Evolutionary conservation across 2,329 filamentous ascomycete species (phyloP).

Genomic region (Cordyceps tenuipes): DNA sequence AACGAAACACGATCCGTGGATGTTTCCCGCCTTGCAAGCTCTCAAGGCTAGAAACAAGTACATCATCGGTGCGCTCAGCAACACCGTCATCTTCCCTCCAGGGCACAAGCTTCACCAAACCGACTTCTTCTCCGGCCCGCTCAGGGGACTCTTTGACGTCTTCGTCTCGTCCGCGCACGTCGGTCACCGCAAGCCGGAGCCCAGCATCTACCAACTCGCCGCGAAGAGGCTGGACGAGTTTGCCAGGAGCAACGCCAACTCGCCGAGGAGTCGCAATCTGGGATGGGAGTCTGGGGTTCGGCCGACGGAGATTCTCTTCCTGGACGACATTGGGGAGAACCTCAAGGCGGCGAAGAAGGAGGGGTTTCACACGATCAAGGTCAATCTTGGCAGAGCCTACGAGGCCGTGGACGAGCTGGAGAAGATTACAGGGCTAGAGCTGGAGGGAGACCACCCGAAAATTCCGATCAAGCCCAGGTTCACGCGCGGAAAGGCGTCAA

Average conservation of each 20-base stretch:
- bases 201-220: slow-evolving; percentile 69
- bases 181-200: slow-evolving; percentile 80
- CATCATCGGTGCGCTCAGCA: slow-evolving; percentile 75
- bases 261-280: slow-evolving; percentile 27
- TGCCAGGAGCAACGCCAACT: slow-evolving; percentile 42
- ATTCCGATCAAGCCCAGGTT: slow-evolving; percentile 35
- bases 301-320: slow-evolving; percentile 67
- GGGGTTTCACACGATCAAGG: slow-evolving; percentile 80
- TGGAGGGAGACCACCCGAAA: slow-evolving; percentile 49
- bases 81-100: slow-evolving; percentile 79
- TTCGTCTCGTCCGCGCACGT: slow-evolving; percentile 83
- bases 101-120: slow-evolving; percentile 57
- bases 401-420: slow-evolving; percentile 81
- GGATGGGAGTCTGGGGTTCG: slow-evolving; percentile 45
- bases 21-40: slow-evolving; percentile 71
- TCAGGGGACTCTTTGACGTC: slow-evolving; percentile 69
- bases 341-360: slow-evolving; percentile 66
- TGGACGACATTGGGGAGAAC: slow-evolving; percentile 94
- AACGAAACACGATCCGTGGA: slow-evolving; percentile 68
- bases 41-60: slow-evolving; percentile 57
- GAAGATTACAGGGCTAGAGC: slow-evolving; percentile 56
- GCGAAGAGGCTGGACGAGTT: slow-evolving; percentile 57
- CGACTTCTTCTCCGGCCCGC: slow-evolving; percentile 44
- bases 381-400: slow-evolving; percentile 65
- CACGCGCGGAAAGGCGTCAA: slow-evolving; percentile 28